Evolutionary conservation across 139 green algal species (phyloP).

Genomic region (Astrephomene gubernaculifera): DNA sequence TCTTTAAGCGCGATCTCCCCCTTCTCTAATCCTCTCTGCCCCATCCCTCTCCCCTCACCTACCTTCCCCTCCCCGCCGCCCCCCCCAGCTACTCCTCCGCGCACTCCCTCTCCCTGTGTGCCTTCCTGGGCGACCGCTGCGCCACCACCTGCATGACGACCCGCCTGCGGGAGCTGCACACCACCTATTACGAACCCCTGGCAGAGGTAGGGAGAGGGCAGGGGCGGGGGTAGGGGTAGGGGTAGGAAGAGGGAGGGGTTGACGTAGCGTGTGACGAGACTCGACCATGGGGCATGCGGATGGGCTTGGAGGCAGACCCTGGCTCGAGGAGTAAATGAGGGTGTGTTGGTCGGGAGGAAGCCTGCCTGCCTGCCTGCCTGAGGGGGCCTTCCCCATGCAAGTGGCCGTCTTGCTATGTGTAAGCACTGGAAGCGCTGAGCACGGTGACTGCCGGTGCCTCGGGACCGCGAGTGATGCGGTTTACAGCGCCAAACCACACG

Average conservation of each 20-base stretch:
- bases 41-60: neutral
- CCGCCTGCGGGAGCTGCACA: constrained; percentile 69
- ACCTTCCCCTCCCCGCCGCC: neutral
- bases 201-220: constrained; percentile 21
- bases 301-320: neutral
- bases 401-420: no score
- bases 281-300: neutral
- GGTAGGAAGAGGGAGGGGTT: neutral
- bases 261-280: no score
- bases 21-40: neutral
- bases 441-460: no score
- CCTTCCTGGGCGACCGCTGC: constrained; percentile 92
- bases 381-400: no score
- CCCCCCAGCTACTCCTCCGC: constrained; percentile 65
- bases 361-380: no score
- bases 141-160: constrained; percentile 76
- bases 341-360: no score
- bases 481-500: neutral
- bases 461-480: no score
- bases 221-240: neutral
- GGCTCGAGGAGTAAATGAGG: neutral
- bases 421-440: no score
- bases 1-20: no score
- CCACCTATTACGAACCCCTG: constrained; percentile 90
- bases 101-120: constrained; percentile 60